Evolutionary conservation across 345 rosid genomes (phyloP).

Genomic region (Barbarea vulgaris): DNA sequence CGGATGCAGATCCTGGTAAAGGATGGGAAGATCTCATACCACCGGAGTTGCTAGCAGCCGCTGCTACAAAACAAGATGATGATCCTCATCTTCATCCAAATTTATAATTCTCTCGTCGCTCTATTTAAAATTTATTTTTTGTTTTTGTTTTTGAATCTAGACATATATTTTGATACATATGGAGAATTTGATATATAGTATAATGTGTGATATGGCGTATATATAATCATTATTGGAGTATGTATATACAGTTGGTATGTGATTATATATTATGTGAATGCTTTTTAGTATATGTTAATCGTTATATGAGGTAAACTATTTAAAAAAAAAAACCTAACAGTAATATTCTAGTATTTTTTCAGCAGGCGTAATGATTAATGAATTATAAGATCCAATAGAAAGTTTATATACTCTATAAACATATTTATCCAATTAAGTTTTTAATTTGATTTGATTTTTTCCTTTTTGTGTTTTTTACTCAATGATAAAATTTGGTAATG

Average conservation of each 20-base stretch:
- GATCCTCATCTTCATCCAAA: conserved; percentile 17
- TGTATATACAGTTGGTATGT: background rate
- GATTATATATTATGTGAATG: background rate
- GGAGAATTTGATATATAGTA: background rate
- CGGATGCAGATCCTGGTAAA: background rate
- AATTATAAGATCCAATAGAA: background rate
- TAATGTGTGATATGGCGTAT: background rate
- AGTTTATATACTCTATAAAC: background rate
- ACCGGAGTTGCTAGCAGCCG: conserved; percentile 30
- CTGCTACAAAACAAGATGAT: conserved; percentile 10
- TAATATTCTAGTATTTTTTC: background rate
- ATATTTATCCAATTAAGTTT: background rate
- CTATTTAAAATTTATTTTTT: conserved; percentile 4
- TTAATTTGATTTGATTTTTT: no score
- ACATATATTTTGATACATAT: conserved; percentile 3
- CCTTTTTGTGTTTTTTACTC: background rate
- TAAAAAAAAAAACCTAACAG: background rate
- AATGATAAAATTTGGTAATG: background rate
- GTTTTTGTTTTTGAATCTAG: background rate
- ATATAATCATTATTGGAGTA: background rate
- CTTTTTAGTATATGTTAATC: background rate
- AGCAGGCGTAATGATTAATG: background rate
- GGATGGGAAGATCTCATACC: conserved; percentile 41
- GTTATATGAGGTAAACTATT: background rate
- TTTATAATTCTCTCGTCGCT: conserved; percentile 11